phyloP scores from a whole-genome alignment of 345 rosid species.

The Arabis hirsuta region DNA sequence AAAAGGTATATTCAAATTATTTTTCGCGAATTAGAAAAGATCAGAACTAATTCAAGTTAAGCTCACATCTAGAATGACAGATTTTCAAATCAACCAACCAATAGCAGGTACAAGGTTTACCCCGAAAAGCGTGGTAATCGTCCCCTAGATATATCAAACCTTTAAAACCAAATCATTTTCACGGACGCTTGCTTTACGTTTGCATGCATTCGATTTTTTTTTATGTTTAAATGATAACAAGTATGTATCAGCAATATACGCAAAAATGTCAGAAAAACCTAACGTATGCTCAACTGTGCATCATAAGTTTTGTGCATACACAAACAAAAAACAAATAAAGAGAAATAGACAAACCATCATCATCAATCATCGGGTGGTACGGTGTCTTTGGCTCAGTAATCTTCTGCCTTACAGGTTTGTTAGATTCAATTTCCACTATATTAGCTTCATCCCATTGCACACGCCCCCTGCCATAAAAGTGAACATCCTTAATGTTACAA shows the following conservation, averaged over 20 bases:
- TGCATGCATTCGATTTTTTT: background rate
- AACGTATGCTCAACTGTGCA: background rate
- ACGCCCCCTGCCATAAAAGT: conserved; percentile 53
- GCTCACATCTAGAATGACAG: background rate
- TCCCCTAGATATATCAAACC: too few species aligned
- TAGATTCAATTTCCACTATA: conserved; percentile 89
- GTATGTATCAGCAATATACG: conserved; percentile 1
- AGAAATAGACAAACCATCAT: conserved; percentile 64
- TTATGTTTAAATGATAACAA: background rate
- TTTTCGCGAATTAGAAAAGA: background rate
- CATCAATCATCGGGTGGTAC: conserved; percentile 89
- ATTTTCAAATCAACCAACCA: conserved; percentile 11
- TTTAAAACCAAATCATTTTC: too few species aligned
- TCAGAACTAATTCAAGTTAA: background rate
- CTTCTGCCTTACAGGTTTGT: conserved; percentile 95
- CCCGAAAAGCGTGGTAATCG: background rate
- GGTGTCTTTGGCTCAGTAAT: conserved; percentile 99
- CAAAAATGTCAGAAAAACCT: background rate
- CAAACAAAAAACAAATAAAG: conserved; percentile 9
- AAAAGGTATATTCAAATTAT: background rate
- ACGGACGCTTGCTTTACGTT: background rate
- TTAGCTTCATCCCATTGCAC: conserved; percentile 93
- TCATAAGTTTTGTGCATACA: background rate
- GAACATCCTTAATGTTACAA: background rate
- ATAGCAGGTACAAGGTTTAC: background rate